A percentile compares a stretch with the other conserved stretches of the same genome.
These are phyloP conservation scores for Alternaria gansuensis DNA, from an alignment of 2,329 filamentous ascomycete species.

Conservation along the genomic window DNA sequence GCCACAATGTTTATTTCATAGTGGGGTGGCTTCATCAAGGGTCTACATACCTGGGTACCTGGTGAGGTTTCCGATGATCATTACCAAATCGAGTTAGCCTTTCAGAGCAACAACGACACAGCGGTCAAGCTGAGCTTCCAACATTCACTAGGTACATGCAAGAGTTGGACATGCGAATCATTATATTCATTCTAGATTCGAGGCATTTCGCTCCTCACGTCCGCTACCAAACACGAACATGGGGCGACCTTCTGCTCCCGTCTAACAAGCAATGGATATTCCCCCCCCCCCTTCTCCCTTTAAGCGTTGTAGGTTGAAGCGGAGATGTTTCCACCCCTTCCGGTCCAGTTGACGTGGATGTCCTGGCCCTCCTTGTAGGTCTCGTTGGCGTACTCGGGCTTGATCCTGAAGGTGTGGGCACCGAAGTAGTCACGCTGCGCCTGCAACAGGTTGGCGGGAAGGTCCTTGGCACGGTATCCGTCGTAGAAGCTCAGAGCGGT, in stretches of 20 bases:
- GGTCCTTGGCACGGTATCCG: conserved; percentile 95
- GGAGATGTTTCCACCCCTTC: conserved; percentile 94
- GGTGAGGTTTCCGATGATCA: conserved; percentile 4
- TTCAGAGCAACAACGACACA: conserved; percentile 4
- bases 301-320: conserved; percentile 65
- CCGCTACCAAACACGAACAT: conserved; percentile 15
- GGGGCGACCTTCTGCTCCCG: conserved; percentile 28
- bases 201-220: conserved; percentile 30
- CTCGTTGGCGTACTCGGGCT: conserved; percentile 63
- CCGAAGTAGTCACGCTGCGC: conserved; percentile 99
- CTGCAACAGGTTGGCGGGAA: conserved; percentile 97
- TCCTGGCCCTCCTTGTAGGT: conserved; percentile 87
- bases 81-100: conserved; percentile 18
- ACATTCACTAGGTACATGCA: neutral
- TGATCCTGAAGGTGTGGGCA: conserved; percentile 64
- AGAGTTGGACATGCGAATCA: conserved; percentile 24
- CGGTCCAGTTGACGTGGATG: conserved; percentile 99
- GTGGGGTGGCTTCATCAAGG: conserved; percentile 15
- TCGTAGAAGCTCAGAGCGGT: conserved; percentile 99
- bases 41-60: conserved; percentile 1
- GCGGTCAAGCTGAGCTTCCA: conserved; percentile 10
- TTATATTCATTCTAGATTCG: conserved; percentile 38
- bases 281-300: neutral
- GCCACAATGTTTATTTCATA: conserved; percentile 10
- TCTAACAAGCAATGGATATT: conserved; percentile 26